phyloP scores from a whole-genome alignment of 2,329 filamentous ascomycete genomes.

The Nemania abortiva region DNA sequence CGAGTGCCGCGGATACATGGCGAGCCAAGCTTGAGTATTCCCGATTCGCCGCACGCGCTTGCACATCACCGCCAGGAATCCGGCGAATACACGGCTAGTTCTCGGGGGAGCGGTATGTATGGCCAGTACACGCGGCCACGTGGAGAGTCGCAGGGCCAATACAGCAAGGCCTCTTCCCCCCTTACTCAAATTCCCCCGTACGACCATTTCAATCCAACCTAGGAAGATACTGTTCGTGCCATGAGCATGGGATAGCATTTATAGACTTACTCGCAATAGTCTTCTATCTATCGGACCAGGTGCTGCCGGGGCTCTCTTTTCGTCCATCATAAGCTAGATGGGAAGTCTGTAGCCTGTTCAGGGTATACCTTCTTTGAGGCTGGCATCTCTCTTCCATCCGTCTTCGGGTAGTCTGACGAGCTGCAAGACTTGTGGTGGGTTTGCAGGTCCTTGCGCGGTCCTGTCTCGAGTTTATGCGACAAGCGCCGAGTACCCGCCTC shows the following conservation, averaged over 20 bases:
- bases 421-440: neutral
- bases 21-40: neutral
- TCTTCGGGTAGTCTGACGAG: neutral
- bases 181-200: neutral
- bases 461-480: too few relatives aligned
- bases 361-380: neutral
- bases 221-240: neutral
- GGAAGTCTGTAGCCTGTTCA: neutral
- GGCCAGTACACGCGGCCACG: conserved; percentile 13
- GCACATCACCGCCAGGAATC: conserved; percentile 16
- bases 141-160: conserved; percentile 21
- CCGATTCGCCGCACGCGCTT: neutral
- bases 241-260: neutral
- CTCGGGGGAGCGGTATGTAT: neutral
- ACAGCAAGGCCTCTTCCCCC: conserved; percentile 18
- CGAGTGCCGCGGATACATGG: neutral
- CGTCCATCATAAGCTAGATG: too few relatives aligned
- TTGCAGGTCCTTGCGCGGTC: neutral
- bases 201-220: neutral
- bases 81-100: conserved; percentile 3
- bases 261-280: neutral
- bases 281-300: neutral
- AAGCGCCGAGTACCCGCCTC: too few relatives aligned
- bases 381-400: neutral
- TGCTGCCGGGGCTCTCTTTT: neutral